Evolutionary conservation across 768 basidiomycete species (phyloP).

Genomic region (Cyathus striatus): DNA sequence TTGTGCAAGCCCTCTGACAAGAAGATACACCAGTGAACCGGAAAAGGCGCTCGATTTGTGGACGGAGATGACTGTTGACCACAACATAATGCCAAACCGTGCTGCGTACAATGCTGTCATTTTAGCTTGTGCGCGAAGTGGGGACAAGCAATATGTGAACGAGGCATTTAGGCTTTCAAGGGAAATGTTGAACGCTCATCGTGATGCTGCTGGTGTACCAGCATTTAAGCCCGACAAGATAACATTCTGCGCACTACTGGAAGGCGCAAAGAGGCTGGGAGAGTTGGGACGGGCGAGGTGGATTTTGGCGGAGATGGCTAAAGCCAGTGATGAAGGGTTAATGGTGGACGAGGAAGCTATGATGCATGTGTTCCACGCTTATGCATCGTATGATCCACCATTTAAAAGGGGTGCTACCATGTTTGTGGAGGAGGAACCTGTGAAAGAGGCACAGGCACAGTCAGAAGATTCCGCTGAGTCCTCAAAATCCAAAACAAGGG

Average conservation of each 20-base stretch:
- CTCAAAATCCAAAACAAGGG: not conserved
- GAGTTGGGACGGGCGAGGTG: constrained; percentile 81
- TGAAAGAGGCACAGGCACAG: constrained; percentile 3
- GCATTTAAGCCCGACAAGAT: constrained; percentile 55
- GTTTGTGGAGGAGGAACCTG: constrained; percentile 23
- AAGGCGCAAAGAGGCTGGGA: constrained; percentile 83
- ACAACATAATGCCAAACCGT: constrained; percentile 53
- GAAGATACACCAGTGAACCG: constrained; percentile 59
- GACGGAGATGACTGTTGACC: constrained; percentile 85
- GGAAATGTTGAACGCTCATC: constrained; percentile 80
- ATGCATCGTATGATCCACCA: constrained; percentile 74
- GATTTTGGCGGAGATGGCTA: constrained; percentile 85
- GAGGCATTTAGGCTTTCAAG: constrained; percentile 83
- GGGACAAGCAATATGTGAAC: constrained; percentile 56
- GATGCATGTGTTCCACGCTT: constrained; percentile 83
- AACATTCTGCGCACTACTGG: constrained; percentile 81
- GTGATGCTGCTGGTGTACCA: constrained; percentile 56
- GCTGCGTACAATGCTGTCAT: constrained; percentile 81
- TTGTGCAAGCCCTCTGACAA: constrained; percentile 54
- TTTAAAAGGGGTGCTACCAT: constrained; percentile 50
- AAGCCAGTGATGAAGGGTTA: constrained; percentile 22
- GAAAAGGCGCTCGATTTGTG: constrained; percentile 92
- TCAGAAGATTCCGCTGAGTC: not conserved
- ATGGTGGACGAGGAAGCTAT: constrained; percentile 64
- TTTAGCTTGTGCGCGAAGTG: constrained; percentile 69